Percentiles rank a stretch among this genome's conserved stretches.
These are phyloP conservation scores for Stephania japonica DNA, from an alignment of 164 flowering plant genomes.

Conservation along the genomic window DNA sequence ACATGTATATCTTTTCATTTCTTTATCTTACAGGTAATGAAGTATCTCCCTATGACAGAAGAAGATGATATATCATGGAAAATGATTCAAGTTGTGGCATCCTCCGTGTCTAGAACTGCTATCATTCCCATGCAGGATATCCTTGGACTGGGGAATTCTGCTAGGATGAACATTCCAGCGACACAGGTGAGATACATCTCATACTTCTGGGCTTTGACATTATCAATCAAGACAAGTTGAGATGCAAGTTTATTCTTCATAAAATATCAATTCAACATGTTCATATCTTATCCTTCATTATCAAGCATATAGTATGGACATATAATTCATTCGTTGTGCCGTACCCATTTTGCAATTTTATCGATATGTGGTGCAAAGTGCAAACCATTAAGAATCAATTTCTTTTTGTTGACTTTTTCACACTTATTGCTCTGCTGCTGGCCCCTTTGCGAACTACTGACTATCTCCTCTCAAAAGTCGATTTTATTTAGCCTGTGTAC, in stretches of 20 bases:
- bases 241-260: neutral
- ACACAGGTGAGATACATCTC: constrained; percentile 55
- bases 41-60: constrained; percentile 46
- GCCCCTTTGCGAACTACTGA: too few species aligned
- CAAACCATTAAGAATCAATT: neutral
- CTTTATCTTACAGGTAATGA: constrained; percentile 44
- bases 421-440: too few species aligned
- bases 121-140: constrained; percentile 91
- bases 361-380: neutral
- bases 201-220: neutral
- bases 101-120: constrained; percentile 81
- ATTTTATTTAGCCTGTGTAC: too few species aligned
- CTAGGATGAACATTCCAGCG: constrained; percentile 96
- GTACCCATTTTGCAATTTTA: neutral
- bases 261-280: neutral
- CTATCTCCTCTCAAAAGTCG: too few species aligned
- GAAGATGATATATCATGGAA: constrained; percentile 68
- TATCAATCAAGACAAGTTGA: neutral
- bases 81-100: constrained; percentile 46
- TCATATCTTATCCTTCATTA: constrained; percentile 3
- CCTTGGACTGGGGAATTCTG: constrained; percentile 71
- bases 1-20: neutral
- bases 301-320: neutral
- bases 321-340: too few species aligned
- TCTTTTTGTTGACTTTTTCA: too few species aligned